Conservation (phyloP, 768 basidiomycete species). For the Hypholoma sublateritium region DNA sequence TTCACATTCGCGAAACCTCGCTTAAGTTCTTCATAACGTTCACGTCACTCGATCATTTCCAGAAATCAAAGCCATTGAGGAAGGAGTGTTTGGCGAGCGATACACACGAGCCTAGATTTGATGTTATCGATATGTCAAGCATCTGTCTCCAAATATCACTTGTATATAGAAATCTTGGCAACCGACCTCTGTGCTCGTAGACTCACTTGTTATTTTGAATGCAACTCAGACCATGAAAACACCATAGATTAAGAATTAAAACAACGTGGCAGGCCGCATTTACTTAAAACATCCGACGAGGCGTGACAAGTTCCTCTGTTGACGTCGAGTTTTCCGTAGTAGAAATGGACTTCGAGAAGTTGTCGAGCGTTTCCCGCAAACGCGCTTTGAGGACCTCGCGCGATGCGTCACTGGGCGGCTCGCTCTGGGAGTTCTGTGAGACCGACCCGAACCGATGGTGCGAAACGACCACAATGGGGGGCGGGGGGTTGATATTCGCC, state of each 20-base stretch:
- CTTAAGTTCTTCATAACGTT: background rate
- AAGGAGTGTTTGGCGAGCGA: slow-evolving; percentile 17
- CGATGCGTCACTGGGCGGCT: background rate
- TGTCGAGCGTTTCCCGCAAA: slow-evolving; percentile 8
- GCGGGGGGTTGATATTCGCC: background rate
- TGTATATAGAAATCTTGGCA: too few species aligned
- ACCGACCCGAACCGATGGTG: slow-evolving; percentile 10
- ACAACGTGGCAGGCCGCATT: too few species aligned
- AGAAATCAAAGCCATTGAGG: slow-evolving; percentile 65
- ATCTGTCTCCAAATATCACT: too few species aligned
- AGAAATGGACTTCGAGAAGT: slow-evolving; percentile 13
- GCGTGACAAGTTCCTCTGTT: background rate
- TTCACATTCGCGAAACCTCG: background rate
- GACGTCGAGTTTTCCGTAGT: slow-evolving; percentile 8
- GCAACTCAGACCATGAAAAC: too few species aligned
- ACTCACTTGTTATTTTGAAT: too few species aligned
- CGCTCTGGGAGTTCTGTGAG: slow-evolving; percentile 2
- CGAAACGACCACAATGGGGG: slow-evolving; percentile 15
- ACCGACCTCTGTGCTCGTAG: too few species aligned
- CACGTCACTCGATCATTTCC: background rate
- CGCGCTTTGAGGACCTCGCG: slow-evolving; percentile 10
- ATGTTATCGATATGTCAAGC: too few species aligned
- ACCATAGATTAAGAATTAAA: too few species aligned
- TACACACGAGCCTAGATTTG: background rate
- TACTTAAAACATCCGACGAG: background rate